Base-by-base conservation (phyloP, 371 early-diverging fungal genomes). In the Paraphysoderma sedebokerense region DNA sequence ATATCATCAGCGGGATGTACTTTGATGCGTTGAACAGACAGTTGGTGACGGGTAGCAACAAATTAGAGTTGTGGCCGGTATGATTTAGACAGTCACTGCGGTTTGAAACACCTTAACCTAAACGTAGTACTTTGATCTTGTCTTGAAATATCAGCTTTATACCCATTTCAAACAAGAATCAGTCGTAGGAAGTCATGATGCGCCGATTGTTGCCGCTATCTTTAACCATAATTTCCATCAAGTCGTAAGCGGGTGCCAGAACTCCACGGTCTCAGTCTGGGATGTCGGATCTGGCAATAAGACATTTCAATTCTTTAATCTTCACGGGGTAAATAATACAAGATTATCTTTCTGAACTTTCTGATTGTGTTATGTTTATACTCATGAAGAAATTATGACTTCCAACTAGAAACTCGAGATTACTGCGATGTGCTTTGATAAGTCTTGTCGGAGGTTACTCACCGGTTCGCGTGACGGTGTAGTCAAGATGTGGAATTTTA, bases 401-500 rank as follows among this genome's bases (percentile, higher is more conserved):
- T 29, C 26, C 20, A 32, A 13, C 30, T 35, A 66, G 65, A 57
- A 55, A 46, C 48, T 63, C 13, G 73, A 72, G 52, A 58, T 72
- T 32, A 72, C 69, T 3, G 61, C 70, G 9, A 64, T 72, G 66
- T 66, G 67, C 52, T 72, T 68, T 59, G 73, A 72, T 46, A 49
- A 46, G 2, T 55, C 59, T 22, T 65, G 73, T 2, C 53, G 73
- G 9, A 53, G 73, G 31, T 50, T 72, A 5, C 55, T 72, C 20
- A 72, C 73, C 0, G 73, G 66, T 5, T 60, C 67, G 40, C 54
- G 69, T 24, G 70, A 72, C 40, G 63, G 66, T 1, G 40, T 58
- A 19, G 51, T 72, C 5, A 72, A 71, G 52, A 68, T 72, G 67
- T 72, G 73, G 73, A 72, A 72, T 56, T 70, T 68, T 55, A 72